phyloP scores from a whole-genome alignment of 345 rosid species.

The Mangifera indica region DNA sequence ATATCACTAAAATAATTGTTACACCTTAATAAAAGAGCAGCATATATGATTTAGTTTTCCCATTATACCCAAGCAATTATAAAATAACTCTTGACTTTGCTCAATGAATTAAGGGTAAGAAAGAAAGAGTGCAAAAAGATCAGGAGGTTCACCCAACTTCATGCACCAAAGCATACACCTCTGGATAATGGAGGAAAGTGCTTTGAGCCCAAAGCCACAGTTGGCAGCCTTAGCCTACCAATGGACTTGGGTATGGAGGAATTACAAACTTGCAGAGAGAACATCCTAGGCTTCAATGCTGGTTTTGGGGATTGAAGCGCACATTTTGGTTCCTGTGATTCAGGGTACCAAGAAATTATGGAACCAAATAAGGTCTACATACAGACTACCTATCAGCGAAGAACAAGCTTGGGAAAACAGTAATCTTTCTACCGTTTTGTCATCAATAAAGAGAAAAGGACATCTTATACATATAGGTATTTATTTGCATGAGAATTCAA shows the following conservation, averaged over 20 bases:
- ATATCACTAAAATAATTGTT: background rate
- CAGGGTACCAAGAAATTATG: constrained; percentile 45
- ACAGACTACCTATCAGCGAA: constrained; percentile 16
- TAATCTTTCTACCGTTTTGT: background rate
- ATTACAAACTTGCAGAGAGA: constrained; percentile 45
- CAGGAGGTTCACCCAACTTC: constrained; percentile 52
- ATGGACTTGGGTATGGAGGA: constrained; percentile 38
- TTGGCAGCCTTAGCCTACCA: constrained; percentile 44
- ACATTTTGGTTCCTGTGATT: constrained; percentile 71
- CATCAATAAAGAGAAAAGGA: background rate
- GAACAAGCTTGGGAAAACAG: constrained; percentile 6
- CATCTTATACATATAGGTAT: background rate
- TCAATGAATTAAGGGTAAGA: constrained; percentile 4
- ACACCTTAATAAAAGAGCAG: constrained; percentile 6
- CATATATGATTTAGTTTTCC: background rate
- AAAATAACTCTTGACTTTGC: background rate
- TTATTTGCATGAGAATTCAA: background rate
- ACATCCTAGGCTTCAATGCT: constrained; percentile 44
- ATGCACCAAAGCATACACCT: constrained; percentile 46
- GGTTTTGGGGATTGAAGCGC: constrained; percentile 47
- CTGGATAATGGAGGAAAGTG: constrained; percentile 33
- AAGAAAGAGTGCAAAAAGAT: constrained; percentile 17
- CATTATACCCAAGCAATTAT: background rate
- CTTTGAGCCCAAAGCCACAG: constrained; percentile 36
- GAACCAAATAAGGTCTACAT: constrained; percentile 32